Evolutionary conservation across 345 rosid species (phyloP), one percentile per base, ranked within the genome.

Genomic region (Isatis tinctoria): DNA sequence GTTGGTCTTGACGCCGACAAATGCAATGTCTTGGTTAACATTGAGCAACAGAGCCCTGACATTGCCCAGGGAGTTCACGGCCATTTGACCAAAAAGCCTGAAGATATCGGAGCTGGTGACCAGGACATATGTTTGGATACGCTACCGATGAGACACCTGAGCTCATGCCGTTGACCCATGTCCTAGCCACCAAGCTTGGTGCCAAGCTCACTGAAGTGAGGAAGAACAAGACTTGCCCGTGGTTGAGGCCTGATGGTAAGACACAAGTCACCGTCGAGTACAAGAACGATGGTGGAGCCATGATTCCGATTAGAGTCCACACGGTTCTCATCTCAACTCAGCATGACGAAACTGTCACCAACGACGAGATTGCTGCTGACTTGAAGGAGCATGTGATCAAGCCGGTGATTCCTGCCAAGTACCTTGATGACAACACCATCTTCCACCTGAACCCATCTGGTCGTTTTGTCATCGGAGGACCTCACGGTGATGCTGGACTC

Each of bases 21-120:
- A 2, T 86, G 92, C 72, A 89, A 85, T 74, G 93, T 89, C 54
- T 84, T 89, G 49, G 95, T 89, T 39, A 89, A 87, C 72, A 83
- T 89, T 65, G 94, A 89, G 87, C 87, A 83, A 71, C 94, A 88
- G 80, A 88, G 94, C 48, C 91, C 95, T 37, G 96, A 90, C 53
- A 87, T 86, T 78, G 92, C 96, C 26, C 96, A 86, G 60, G 96
- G 96, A 56, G 91, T 90, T 65, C 96, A 90, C 32, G 96, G 96
- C 4, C 96, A 86, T 65, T 83, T 90, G 40, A 81, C 86, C 63
- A 90, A 90, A 70, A 87, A 85, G 69, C 92, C 96, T 17, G 93
- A 90, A 76, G 92, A 89, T n/a, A 89, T 89, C 45, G 96, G 96
- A 28, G 96, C 96, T 67, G 96, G 96, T 66, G 96, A 89, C 62